Evolutionary conservation across 495 filamentous ascomycete species (phyloP).

Genomic region (Choiromyces venosus): DNA sequence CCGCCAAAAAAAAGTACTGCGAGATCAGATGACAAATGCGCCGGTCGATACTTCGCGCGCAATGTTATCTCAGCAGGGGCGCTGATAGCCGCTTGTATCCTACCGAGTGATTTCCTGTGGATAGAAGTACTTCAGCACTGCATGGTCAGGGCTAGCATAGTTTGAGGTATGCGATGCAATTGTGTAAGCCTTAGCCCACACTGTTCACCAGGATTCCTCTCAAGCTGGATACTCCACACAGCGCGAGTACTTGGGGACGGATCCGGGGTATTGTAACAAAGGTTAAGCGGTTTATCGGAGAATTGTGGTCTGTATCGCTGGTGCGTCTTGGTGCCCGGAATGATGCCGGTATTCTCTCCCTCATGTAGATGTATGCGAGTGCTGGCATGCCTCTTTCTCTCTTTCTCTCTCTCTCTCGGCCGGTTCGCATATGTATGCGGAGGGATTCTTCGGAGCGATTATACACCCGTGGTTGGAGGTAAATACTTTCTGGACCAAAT

Average conservation of each 20-base stretch:
- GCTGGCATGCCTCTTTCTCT: no score
- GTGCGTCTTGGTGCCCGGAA: background rate
- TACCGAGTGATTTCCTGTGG: conserved; percentile 1
- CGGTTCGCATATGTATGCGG: background rate
- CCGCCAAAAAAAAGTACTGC: background rate
- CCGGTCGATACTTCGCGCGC: background rate
- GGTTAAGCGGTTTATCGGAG: background rate
- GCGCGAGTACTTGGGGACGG: background rate
- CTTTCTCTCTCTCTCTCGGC: no score
- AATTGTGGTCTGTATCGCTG: background rate
- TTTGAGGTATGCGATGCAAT: background rate
- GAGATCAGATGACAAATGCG: background rate
- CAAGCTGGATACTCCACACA: background rate
- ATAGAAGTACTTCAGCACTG: background rate
- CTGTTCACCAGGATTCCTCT: background rate
- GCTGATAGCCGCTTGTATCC: background rate
- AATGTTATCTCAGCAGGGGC: background rate
- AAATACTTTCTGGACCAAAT: background rate
- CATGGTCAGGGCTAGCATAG: background rate
- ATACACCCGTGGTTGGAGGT: background rate
- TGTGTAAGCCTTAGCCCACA: background rate
- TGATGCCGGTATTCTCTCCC: background rate
- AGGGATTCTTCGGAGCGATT: background rate
- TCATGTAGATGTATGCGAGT: background rate
- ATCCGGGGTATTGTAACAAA: background rate